Conservation (phyloP, 2,329 filamentous ascomycete species). For the Sporothrix euskadiensis region DNA sequence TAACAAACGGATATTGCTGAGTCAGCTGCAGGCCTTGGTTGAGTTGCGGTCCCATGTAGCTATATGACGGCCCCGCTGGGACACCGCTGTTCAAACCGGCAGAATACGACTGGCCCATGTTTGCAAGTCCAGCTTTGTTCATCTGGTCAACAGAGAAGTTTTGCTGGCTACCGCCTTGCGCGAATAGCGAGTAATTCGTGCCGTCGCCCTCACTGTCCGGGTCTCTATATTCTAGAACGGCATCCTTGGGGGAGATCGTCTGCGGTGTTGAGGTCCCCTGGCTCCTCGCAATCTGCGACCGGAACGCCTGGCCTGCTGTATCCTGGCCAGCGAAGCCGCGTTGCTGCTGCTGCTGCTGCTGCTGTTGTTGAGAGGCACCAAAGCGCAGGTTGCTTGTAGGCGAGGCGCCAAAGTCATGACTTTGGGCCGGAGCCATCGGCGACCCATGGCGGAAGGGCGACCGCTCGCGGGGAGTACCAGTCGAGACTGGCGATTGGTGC, state of each 20-base stretch:
- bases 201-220: constrained; percentile 59
- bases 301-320: constrained; percentile 46
- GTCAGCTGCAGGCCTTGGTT: constrained; percentile 45
- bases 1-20: constrained; percentile 55
- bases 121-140: constrained; percentile 38
- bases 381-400: constrained; percentile 39
- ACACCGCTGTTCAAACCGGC: constrained; percentile 30
- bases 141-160: constrained; percentile 43
- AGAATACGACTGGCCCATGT: constrained; percentile 35
- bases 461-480: constrained; percentile 58
- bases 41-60: constrained; percentile 42
- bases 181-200: constrained; percentile 69
- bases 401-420: constrained; percentile 46
- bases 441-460: constrained; percentile 81
- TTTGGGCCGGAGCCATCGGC: constrained; percentile 54
- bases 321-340: constrained; percentile 48
- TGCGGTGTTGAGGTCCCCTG: constrained; percentile 59
- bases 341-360: constrained; percentile 61
- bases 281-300: constrained; percentile 46
- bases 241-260: constrained; percentile 94
- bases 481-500: constrained; percentile 49
- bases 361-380: constrained; percentile 54
- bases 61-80: constrained; percentile 33
- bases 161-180: constrained; percentile 48
- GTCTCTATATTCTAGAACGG: constrained; percentile 81